phyloP scores from a whole-genome alignment of 78 protist genomes.

The Chrysochromulina parva region DNA sequence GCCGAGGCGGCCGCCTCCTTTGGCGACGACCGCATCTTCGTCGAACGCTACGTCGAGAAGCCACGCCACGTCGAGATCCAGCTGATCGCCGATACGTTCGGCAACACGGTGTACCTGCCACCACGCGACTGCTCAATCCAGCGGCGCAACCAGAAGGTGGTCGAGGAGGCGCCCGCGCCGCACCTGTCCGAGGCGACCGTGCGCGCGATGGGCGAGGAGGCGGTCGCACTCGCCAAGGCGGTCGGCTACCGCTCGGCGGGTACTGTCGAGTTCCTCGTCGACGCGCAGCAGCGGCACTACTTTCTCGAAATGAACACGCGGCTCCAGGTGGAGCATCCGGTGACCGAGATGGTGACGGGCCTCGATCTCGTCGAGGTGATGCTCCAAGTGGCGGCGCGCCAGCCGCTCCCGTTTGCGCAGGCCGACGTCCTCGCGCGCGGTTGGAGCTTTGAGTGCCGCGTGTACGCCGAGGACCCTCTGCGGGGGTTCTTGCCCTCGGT shows the following conservation, averaged over 20 bases:
- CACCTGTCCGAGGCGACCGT: slow-evolving; percentile 74
- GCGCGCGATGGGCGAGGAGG: slow-evolving; percentile 81
- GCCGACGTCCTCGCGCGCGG: slow-evolving; percentile 76
- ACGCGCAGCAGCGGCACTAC: slow-evolving; percentile 61
- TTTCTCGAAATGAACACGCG: slow-evolving; percentile 98
- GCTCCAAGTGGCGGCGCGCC: slow-evolving; percentile 87
- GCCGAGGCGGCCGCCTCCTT: slow-evolving; percentile 64
- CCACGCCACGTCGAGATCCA: slow-evolving; percentile 97
- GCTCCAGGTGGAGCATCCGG: slow-evolving; percentile 96
- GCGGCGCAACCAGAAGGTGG: slow-evolving; percentile 92
- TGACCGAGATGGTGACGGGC: slow-evolving; percentile 92
- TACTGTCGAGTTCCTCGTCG: slow-evolving; percentile 96
- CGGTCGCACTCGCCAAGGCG: slow-evolving; percentile 80
- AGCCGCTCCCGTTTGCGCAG: slow-evolving; percentile 70
- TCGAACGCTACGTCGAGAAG: slow-evolving; percentile 90
- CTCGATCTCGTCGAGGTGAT: slow-evolving; percentile 93
- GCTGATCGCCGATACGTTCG: slow-evolving; percentile 81
- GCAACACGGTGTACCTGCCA: slow-evolving; percentile 72
- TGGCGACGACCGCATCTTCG: slow-evolving; percentile 88
- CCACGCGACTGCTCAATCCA: slow-evolving; percentile 95
- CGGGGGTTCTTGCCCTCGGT: slow-evolving; percentile 83
- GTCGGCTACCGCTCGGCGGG: slow-evolving; percentile 92
- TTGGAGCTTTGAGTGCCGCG: slow-evolving; percentile 91
- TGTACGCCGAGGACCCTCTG: slow-evolving; percentile 96
- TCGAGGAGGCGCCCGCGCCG: slow-evolving; percentile 48